These are phyloP conservation scores for Trichoderma cornu-damae DNA, from an alignment of 2,329 filamentous ascomycete genomes.

Conservation along the genomic window DNA sequence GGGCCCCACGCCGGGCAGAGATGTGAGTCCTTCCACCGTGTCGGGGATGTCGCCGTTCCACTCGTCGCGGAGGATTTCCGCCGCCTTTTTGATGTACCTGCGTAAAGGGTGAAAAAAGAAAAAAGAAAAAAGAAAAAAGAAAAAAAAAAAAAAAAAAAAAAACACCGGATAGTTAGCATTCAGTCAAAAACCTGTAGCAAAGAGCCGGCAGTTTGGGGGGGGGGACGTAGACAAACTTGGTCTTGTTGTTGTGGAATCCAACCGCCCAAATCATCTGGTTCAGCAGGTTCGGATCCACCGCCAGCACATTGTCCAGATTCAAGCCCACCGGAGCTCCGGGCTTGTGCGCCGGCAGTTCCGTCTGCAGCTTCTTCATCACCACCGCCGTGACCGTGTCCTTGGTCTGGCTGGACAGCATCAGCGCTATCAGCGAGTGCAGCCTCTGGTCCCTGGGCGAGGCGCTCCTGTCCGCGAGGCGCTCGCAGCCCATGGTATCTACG, in stretches of 20 bases:
- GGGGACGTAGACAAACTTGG: constrained; percentile 43
- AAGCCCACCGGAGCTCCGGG: constrained; percentile 49
- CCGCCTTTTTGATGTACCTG: constrained; percentile 65
- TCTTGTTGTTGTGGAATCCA: constrained; percentile 94
- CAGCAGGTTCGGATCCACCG: constrained; percentile 57
- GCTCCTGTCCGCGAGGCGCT: constrained; percentile 57
- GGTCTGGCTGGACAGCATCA: constrained; percentile 91
- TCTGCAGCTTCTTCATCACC: constrained; percentile 74
- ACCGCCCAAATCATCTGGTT: constrained; percentile 78
- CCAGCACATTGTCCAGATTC: constrained; percentile 71
- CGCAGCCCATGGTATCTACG: constrained; percentile 97
- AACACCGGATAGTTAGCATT: not conserved
- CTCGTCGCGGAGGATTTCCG: constrained; percentile 64
- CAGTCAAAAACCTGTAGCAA: not conserved
- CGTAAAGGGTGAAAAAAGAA: not conserved
- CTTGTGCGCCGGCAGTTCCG: constrained; percentile 56
- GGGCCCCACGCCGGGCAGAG: constrained; percentile 80
- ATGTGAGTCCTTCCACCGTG: constrained; percentile 67
- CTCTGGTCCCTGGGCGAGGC: constrained; percentile 55
- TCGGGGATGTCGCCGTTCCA: constrained; percentile 74
- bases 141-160: not conserved
- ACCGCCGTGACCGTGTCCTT: constrained; percentile 87
- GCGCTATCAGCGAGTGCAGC: constrained; percentile 78
- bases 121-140: too few relatives aligned
- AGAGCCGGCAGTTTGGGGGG: too few relatives aligned